phyloP scores from a whole-genome alignment of 345 rosid species.

The rapeseed (Brassica napus) region DNA sequence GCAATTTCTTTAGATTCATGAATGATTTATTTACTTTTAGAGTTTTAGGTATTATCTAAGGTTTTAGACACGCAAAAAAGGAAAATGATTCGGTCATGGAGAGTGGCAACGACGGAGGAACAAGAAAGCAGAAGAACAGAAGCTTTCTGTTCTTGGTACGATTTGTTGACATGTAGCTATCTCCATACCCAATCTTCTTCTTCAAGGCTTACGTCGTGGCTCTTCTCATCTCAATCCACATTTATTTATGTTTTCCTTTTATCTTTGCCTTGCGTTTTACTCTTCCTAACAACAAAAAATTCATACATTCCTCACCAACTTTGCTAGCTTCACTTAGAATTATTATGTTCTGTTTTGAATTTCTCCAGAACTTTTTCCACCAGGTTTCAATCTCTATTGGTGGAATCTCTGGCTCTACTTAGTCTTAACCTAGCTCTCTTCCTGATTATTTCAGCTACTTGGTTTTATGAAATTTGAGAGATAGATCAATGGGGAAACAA shows the following conservation, averaged over 20 bases:
- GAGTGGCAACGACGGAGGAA: slow-evolving; percentile 33
- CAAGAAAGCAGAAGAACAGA: slow-evolving; percentile 40
- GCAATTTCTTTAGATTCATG: slow-evolving; percentile 13
- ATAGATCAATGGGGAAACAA: slow-evolving; percentile 56
- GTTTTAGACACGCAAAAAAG: neutral
- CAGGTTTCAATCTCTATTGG: slow-evolving; percentile 21
- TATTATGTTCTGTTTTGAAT: slow-evolving; percentile 28
- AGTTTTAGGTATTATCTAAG: neutral
- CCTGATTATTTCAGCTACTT: neutral
- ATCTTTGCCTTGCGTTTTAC: slow-evolving; percentile 56
- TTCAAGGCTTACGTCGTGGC: slow-evolving; percentile 43
- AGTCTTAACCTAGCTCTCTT: slow-evolving; percentile 38
- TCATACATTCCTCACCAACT: slow-evolving; percentile 47
- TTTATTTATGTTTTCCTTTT: slow-evolving; percentile 34
- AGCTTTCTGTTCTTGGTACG: slow-evolving; percentile 40
- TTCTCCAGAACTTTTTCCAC: slow-evolving; percentile 24
- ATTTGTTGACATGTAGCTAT: slow-evolving; percentile 62
- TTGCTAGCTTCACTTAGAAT: slow-evolving; percentile 54
- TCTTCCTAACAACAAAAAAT: slow-evolving; percentile 20
- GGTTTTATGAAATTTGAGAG: slow-evolving; percentile 22
- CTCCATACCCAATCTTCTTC: slow-evolving; percentile 43
- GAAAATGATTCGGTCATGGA: slow-evolving; percentile 24
- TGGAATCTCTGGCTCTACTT: slow-evolving; percentile 29
- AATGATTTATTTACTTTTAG: neutral
- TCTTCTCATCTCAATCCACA: slow-evolving; percentile 12